Evolutionary conservation across 208 protist species (phyloP), one percentile per base, ranked within the genome.

Genomic region (Porcisia hertigi): DNA sequence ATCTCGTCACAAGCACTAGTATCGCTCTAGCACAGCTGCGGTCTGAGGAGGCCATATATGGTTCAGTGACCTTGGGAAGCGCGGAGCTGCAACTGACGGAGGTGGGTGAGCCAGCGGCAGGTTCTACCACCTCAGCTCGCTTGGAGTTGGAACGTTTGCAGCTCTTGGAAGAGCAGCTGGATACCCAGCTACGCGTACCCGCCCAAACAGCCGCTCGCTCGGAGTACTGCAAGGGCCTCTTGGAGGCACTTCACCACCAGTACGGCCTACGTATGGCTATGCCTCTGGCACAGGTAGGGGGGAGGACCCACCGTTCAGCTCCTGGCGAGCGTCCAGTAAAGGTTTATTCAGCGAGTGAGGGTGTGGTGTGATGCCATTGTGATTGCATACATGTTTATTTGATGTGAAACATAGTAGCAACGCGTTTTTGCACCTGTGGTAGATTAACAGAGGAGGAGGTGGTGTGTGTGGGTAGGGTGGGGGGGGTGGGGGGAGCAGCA

Each of bases 61-160:
- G 72, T 14, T 69, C 69, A 0, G 70, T 79, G 12, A 20, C 59
- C 5, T 25, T 88, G 45, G 65, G 71, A 30, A 71, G 70, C 54
- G 59, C 53, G 45, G 66, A 81, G 69, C 41, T 83, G 63, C 89
- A 94, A 79, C 62, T 81, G 75, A 86, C 83, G 14, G 84, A 84
- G 45, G 88, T 92, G n/a, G 89, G 89, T 16, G 58, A 64, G 45
- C 89, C 89, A 25, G 77, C 79, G 12, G 67, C 74, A 6, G 73
- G 82, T 4, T 81, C 83, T 20, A 94, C 92, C 3, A 96, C 92
- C n/a, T 92, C 89, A 6, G 89, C 92, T 0, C 82, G 80, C 20
- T 43, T 94, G 9, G 89, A 94, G 57, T 39, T 85, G 34, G 77
- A 81, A 25, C 88, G 89, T 4, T 77, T 95, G 45, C 12, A 47